Evolutionary conservation across 2,329 filamentous ascomycete species (phyloP), one percentile per base, ranked within the genome.

Genomic region (Xylariaceae sp.): DNA sequence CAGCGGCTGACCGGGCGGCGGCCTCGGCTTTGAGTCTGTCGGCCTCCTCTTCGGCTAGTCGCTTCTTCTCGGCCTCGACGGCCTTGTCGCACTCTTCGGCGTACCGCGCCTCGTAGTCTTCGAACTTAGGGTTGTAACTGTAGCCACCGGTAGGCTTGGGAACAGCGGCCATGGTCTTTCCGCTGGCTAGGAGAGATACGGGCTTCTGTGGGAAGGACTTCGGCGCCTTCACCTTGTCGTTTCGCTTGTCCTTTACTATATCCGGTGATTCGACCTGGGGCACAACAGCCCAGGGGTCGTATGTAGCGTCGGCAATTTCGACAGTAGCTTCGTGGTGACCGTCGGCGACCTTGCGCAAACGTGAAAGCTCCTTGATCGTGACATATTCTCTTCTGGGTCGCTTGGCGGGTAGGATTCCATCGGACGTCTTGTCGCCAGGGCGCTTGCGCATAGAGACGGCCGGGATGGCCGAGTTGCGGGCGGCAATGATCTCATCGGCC

Each of bases 121-220:
- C 82, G 67, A 95, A 95, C 4, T 84, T 78, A 0, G 94, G 94
- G 73, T 99, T 99, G 78, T 99, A 99, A 68, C 90, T 96, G 73
- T 88, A 90, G 60, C 90, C 92, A 13, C 88, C 90, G 5, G 86
- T 82, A 1, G 94, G 94, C 69, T 86, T 89, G 62, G 82, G 80
- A 0, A 99, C 88, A 2, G 92, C 87, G 1, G 90, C 89, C 7
- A 96, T 79, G 0, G 82, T 74, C 73, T 93, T 96, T 44, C 92
- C 92, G 70, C 82, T 90, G 49, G 88, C 89, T n/a, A 89, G 83
- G 35, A 97, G 82, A 2, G 92, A 91, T 56, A 96, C 81, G 2
- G 94, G 90, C 45, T 88, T 83, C 59, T 88, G 82, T 68, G 88
- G 88, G 65, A 96, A 74, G 0, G 93, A 92, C 55, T 80, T 78